Conservation (phyloP, 208 protist species). For the Crithidia thermophila region DNA sequence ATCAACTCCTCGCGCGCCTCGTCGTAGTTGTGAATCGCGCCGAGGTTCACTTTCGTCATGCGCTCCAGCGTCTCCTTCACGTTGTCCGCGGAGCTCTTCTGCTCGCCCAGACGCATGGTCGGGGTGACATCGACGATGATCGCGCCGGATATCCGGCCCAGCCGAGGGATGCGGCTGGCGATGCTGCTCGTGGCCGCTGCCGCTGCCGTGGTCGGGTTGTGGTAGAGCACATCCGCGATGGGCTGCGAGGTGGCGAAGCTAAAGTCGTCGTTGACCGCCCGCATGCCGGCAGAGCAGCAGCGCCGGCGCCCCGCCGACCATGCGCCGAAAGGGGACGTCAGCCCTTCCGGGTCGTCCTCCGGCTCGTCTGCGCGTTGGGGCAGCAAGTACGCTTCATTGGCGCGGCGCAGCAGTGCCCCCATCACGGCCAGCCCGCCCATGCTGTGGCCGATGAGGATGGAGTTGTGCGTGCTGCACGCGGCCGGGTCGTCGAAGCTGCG, state of each 20-base stretch:
- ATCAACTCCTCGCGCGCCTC: constrained; percentile 52
- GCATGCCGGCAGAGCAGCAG: constrained; percentile 47
- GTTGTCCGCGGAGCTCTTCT: constrained; percentile 28
- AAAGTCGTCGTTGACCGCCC: constrained; percentile 58
- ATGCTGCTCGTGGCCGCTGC: constrained; percentile 4
- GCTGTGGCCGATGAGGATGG: constrained; percentile 84
- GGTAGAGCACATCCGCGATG: constrained; percentile 51
- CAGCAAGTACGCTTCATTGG: constrained; percentile 67
- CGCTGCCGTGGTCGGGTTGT: constrained; percentile 7
- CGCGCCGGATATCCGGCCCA: constrained; percentile 58
- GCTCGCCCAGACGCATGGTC: constrained; percentile 30
- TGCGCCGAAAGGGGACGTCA: constrained; percentile 16
- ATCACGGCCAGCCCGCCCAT: constrained; percentile 88
- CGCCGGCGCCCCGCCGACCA: constrained; percentile 31
- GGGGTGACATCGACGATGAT: constrained; percentile 86
- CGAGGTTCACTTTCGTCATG: constrained; percentile 65
- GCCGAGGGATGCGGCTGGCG: constrained; percentile 15
- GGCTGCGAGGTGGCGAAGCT: constrained; percentile 49
- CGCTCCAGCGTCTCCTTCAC: constrained; percentile 45
- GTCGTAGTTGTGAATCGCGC: constrained; percentile 51
- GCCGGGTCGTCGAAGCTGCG: constrained; percentile 4
- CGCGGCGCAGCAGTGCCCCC: constrained; percentile 68
- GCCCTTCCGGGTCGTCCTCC: constrained; percentile 2
- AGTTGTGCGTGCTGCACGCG: constrained; percentile 19
- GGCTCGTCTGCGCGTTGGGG: constrained; percentile 19